phyloP scores from a whole-genome alignment of 2,329 filamentous ascomycete genomes.

The Apiospora hydei region DNA sequence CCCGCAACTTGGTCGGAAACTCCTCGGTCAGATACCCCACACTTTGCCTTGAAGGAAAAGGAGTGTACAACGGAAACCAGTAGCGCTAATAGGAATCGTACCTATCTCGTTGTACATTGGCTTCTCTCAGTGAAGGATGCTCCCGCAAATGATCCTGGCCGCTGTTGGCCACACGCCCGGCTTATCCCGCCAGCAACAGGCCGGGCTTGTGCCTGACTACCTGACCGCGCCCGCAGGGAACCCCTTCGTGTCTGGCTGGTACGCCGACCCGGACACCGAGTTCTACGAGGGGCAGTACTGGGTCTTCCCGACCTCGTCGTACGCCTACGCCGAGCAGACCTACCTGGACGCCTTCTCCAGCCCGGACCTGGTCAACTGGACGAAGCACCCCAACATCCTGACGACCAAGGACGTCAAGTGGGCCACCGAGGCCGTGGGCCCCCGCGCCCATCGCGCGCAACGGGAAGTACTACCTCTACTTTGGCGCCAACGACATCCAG shows the following conservation, averaged over 20 bases:
- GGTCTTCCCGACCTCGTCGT: conserved; percentile 56
- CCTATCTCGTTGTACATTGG: no score
- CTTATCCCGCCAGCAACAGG: not conserved
- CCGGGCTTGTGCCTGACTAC: conserved; percentile 41
- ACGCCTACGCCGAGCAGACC: conserved; percentile 53
- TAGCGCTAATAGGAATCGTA: no score
- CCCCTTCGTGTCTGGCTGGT: conserved; percentile 57
- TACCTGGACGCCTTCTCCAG: conserved; percentile 60
- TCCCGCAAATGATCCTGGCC: not conserved
- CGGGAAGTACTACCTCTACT: conserved; percentile 58
- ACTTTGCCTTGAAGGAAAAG: no score
- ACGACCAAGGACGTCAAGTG: conserved; percentile 49
- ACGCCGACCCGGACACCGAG: conserved; percentile 58
- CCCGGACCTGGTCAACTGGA: conserved; percentile 56
- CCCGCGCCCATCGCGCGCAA: conserved; percentile 52
- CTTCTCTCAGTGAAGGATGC: not conserved
- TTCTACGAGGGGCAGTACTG: conserved; percentile 55
- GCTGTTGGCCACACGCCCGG: not conserved
- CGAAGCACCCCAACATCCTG: conserved; percentile 53
- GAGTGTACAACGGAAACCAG: no score
- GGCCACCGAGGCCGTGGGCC: conserved; percentile 56
- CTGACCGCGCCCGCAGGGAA: conserved; percentile 53
- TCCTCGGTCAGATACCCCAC: not conserved
- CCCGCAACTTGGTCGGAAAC: not conserved
- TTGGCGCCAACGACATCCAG: conserved; percentile 56